Percentiles rank a stretch among this genome's conserved stretches.
phyloP scores from a whole-genome alignment of 2,329 filamentous ascomycete genomes.

The Ophiosphaerella narmari region DNA sequence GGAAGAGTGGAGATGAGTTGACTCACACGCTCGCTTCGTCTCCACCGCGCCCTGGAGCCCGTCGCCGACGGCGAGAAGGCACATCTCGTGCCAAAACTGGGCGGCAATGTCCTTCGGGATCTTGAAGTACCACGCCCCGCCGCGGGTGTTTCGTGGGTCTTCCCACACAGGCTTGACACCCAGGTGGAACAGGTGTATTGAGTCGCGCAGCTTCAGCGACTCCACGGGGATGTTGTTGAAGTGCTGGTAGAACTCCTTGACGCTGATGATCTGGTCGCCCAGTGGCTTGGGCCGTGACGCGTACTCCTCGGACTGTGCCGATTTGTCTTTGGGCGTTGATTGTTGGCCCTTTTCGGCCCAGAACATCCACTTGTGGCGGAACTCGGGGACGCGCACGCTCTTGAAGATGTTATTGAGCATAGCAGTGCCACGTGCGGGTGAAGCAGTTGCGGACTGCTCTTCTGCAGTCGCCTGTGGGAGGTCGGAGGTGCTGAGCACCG shows the following conservation, averaged over 20 bases:
- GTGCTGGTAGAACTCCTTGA: slow-evolving; percentile 56
- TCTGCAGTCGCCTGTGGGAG: slow-evolving; percentile 66
- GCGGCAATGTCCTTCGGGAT: slow-evolving; percentile 74
- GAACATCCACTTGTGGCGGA: slow-evolving; percentile 58
- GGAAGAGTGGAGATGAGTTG: neutral
- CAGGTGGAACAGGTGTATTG: slow-evolving; percentile 78
- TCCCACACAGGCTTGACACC: slow-evolving; percentile 84
- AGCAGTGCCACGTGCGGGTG: slow-evolving; percentile 76
- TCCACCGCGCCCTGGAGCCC: slow-evolving; percentile 75
- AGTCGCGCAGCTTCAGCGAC: slow-evolving; percentile 69
- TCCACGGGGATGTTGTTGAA: slow-evolving; percentile 76
- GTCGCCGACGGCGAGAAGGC: slow-evolving; percentile 83
- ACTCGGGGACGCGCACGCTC: slow-evolving; percentile 54
- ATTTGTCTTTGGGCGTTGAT: slow-evolving; percentile 28
- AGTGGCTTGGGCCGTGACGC: slow-evolving; percentile 53
- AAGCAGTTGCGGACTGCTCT: slow-evolving; percentile 64
- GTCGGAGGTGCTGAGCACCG: slow-evolving; percentile 43
- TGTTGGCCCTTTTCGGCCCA: slow-evolving; percentile 53
- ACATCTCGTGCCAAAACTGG: slow-evolving; percentile 80
- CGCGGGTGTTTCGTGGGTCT: slow-evolving; percentile 82
- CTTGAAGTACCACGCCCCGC: slow-evolving; percentile 91
- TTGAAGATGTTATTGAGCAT: slow-evolving; percentile 62
- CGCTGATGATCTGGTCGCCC: slow-evolving; percentile 50
- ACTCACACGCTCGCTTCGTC: slow-evolving; percentile 61
- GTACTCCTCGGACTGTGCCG: slow-evolving; percentile 41